Percentiles rank a stretch among this genome's conserved stretches.
These are phyloP conservation scores for Heliamphora pulchella DNA, from an alignment of 179 eudicot genomes.

Conservation along the genomic window DNA sequence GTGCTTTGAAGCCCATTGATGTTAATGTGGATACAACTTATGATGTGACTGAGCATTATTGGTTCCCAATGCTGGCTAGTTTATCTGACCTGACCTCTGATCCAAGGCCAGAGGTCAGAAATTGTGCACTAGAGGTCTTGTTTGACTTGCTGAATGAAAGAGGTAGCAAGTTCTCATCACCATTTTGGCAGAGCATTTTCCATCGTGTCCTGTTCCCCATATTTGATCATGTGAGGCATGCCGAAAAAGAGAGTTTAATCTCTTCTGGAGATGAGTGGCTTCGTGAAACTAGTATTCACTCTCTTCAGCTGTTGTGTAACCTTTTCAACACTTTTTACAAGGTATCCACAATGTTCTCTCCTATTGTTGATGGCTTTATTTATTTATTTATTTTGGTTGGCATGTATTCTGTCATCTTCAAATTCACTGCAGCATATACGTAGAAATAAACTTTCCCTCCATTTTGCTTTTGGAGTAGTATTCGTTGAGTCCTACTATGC, in stretches of 20 bases:
- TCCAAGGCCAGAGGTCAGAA: slow-evolving; percentile 84
- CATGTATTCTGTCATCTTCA: slow-evolving; percentile 9
- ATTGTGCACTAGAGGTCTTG: slow-evolving; percentile 93
- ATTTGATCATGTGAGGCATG: slow-evolving; percentile 88
- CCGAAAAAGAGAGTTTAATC: slow-evolving; percentile 62
- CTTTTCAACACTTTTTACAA: slow-evolving; percentile 97
- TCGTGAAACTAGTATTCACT: slow-evolving; percentile 88
- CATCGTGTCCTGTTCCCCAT: slow-evolving; percentile 88
- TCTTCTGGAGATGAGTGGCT: slow-evolving; percentile 77
- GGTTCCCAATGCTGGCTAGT: slow-evolving; percentile 99
- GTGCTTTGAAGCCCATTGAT: slow-evolving; percentile 78
- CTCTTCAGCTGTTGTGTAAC: slow-evolving; percentile 89
- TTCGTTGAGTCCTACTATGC: neutral
- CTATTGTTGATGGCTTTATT: neutral
- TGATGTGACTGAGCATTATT: slow-evolving; percentile 95
- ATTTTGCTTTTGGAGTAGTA: neutral
- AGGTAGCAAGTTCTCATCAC: slow-evolving; percentile 85
- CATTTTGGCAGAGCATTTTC: slow-evolving; percentile 93
- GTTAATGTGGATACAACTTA: slow-evolving; percentile 41
- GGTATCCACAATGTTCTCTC: slow-evolving; percentile 35
- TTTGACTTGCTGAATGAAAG: slow-evolving; percentile 94
- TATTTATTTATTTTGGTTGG: neutral
- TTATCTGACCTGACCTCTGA: slow-evolving; percentile 93
- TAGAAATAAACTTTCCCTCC: neutral
- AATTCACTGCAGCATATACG: neutral